Conservation (phyloP, 768 basidiomycete genomes). For the Royoungia palumana region DNA sequence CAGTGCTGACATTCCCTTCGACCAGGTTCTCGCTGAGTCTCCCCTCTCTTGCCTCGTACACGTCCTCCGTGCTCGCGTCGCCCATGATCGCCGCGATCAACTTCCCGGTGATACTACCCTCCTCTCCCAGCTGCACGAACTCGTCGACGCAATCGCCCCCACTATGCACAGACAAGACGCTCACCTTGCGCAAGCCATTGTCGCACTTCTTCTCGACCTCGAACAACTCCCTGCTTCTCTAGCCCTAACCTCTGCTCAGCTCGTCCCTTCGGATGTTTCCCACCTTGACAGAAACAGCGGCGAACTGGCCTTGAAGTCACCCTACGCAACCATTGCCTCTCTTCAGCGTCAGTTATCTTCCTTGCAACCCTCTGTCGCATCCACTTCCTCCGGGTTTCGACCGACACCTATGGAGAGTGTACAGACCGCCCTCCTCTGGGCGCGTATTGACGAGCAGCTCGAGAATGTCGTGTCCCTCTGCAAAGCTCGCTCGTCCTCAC, state of each 20-base stretch:
- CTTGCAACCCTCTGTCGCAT: constrained; percentile 43
- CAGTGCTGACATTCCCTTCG: constrained; percentile 2
- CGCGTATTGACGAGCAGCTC: constrained; percentile 67
- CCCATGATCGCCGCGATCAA: constrained; percentile 25
- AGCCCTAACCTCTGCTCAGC: constrained; percentile 14
- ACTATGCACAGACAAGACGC: constrained; percentile 51
- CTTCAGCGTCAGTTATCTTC: constrained; percentile 68
- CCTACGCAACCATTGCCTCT: constrained; percentile 49
- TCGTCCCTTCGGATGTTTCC: constrained; percentile 7
- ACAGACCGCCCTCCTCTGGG: constrained; percentile 69
- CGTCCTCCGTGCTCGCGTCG: constrained; percentile 13
- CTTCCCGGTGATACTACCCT: constrained; percentile 47
- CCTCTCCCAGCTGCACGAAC: constrained; percentile 54
- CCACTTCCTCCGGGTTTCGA: constrained; percentile 8
- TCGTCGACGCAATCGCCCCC: constrained; percentile 47
- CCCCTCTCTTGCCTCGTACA: constrained; percentile 20
- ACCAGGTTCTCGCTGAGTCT: constrained; percentile 15
- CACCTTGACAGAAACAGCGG: not conserved
- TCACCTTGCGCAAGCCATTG: constrained; percentile 62
- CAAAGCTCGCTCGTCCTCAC: constrained; percentile 46
- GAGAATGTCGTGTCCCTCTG: constrained; percentile 67
- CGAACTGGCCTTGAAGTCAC: constrained; percentile 1
- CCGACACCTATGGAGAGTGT: constrained; percentile 46
- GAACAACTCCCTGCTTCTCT: constrained; percentile 49
- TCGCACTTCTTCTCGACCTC: constrained; percentile 66